phyloP scores from a whole-genome alignment of 495 filamentous ascomycete genomes.

The Amphirosellinia nigrospora region DNA sequence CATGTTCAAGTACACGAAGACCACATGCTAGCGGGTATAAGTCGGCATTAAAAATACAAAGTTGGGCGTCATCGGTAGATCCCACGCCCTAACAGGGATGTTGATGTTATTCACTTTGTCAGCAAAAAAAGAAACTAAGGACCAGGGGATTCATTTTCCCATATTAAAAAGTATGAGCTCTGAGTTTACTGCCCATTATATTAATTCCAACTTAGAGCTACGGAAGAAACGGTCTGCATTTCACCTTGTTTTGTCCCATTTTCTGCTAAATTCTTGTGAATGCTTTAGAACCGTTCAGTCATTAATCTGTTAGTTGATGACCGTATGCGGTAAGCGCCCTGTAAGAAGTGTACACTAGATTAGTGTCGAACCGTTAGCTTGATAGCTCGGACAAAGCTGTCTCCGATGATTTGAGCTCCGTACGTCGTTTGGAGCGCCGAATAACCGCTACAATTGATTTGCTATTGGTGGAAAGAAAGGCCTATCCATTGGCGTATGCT shows the following conservation, averaged over 20 bases:
- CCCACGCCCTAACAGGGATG: neutral
- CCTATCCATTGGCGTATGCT: neutral
- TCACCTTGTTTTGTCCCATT: neutral
- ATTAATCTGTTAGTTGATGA: neutral
- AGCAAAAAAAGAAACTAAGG: neutral
- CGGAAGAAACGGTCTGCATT: neutral
- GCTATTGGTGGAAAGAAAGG: neutral
- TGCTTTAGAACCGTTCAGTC: neutral
- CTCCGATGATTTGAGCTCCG: neutral
- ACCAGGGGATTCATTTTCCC: neutral
- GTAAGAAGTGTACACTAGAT: neutral
- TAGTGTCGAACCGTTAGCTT: neutral
- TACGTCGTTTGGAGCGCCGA: too few relatives aligned
- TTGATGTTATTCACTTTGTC: neutral
- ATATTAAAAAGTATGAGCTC: neutral
- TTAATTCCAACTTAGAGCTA: neutral
- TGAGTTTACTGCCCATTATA: neutral
- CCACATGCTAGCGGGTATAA: constrained; percentile 6
- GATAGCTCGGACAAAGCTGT: neutral
- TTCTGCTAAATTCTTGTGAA: neutral
- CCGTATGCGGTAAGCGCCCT: neutral
- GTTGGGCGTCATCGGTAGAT: neutral
- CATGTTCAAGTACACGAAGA: neutral
- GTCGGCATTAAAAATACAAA: neutral
- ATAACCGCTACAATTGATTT: neutral